phyloP scores from a whole-genome alignment of 1,139 yeast species.

The Hyphopichia khmerensis region DNA sequence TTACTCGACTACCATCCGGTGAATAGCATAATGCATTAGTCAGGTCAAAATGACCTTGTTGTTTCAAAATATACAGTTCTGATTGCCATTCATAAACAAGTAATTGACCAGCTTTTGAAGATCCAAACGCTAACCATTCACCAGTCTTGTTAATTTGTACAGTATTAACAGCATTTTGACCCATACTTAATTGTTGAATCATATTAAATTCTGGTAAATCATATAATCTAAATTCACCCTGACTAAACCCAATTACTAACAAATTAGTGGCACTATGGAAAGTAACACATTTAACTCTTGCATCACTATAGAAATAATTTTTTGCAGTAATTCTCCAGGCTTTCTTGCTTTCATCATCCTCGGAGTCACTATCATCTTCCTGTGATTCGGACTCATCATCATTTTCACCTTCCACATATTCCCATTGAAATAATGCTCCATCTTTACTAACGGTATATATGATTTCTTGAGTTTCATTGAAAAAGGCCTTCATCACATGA shows the following conservation, averaged over 20 bases:
- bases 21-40: constrained; percentile 83
- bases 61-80: constrained; percentile 90
- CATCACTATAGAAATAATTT: constrained; percentile 70
- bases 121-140: constrained; percentile 97
- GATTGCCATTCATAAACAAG: constrained; percentile 99
- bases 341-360: constrained; percentile 5
- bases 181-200: constrained; percentile 88
- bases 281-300: constrained; percentile 76
- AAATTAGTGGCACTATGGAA: constrained; percentile 74
- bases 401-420: constrained; percentile 58
- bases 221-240: constrained; percentile 91
- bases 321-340: constrained; percentile 82
- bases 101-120: constrained; percentile 86
- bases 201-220: constrained; percentile 72
- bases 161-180: constrained; percentile 84
- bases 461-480: constrained; percentile 79
- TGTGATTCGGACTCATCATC: constrained; percentile 37
- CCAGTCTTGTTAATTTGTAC: constrained; percentile 81
- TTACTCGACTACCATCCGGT: constrained; percentile 91
- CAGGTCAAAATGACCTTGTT: constrained; percentile 95
- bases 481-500: constrained; percentile 81
- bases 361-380: constrained; percentile 27
- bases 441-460: constrained; percentile 92
- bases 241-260: constrained; percentile 83
- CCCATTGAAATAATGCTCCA: constrained; percentile 94